Evolutionary conservation across 2,329 filamentous ascomycete species (phyloP).

Genomic region (Clonostachys solani): DNA sequence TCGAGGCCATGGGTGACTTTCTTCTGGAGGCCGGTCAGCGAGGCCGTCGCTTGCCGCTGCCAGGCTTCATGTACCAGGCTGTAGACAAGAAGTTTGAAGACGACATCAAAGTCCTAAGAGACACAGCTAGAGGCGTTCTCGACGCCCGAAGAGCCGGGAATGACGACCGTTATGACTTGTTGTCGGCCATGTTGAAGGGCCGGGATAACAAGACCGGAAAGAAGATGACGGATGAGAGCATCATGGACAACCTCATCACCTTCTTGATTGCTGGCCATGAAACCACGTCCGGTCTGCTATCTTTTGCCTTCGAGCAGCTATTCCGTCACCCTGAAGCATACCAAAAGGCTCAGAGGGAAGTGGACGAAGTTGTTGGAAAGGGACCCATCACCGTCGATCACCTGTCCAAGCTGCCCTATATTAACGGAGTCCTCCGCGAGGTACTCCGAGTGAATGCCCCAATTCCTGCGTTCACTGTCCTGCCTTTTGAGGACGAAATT

Average conservation of each 20-base stretch:
- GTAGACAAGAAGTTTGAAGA: constrained; percentile 38
- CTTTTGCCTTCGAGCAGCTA: constrained; percentile 57
- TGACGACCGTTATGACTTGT: constrained; percentile 55
- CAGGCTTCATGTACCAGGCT: constrained; percentile 37
- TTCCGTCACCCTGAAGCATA: constrained; percentile 52
- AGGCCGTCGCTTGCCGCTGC: constrained; percentile 36
- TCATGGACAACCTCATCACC: constrained; percentile 65
- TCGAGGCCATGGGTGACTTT: constrained; percentile 58
- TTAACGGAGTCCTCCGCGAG: constrained; percentile 60
- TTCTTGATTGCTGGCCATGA: constrained; percentile 66
- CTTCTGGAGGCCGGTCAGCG: constrained; percentile 50
- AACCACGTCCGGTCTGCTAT: constrained; percentile 59
- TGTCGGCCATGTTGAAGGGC: constrained; percentile 63
- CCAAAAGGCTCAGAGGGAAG: constrained; percentile 54
- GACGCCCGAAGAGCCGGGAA: constrained; percentile 43
- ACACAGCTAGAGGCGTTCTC: constrained; percentile 51
- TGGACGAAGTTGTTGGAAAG: constrained; percentile 54
- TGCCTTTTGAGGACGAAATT: constrained; percentile 33
- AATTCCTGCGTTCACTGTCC: constrained; percentile 16
- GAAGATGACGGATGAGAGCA: constrained; percentile 51
- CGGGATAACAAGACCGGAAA: constrained; percentile 61
- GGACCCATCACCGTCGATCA: constrained; percentile 53
- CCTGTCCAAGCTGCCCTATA: constrained; percentile 57
- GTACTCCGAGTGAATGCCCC: constrained; percentile 22
- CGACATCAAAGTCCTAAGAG: constrained; percentile 46